phyloP scores from a whole-genome alignment of 352 stramenopile genomes.

The Aphanomyces astaci region DNA sequence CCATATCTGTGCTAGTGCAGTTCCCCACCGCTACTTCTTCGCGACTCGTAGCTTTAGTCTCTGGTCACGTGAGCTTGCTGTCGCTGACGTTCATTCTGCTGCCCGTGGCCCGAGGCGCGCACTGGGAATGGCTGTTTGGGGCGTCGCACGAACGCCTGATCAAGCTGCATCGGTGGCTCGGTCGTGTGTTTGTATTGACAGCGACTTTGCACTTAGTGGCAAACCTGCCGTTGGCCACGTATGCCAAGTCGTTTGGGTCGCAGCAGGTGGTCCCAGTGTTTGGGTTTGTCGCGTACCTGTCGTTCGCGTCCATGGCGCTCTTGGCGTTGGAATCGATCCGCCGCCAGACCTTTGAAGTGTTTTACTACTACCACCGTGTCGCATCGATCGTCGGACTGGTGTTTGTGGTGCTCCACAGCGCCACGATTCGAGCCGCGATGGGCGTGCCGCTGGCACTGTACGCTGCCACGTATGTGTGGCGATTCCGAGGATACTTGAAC shows the following conservation, averaged over 20 bases:
- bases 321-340: constrained; percentile 55
- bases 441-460: constrained; percentile 57
- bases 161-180: constrained; percentile 21
- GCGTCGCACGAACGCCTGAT: constrained; percentile 20
- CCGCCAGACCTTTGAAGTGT: constrained; percentile 63
- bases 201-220: constrained; percentile 9
- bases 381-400: constrained; percentile 64
- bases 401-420: constrained; percentile 55
- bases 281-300: constrained; percentile 51
- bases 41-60: constrained; percentile 8
- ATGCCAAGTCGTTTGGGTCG: constrained; percentile 33
- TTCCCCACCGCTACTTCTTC: constrained; percentile 32
- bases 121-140: constrained; percentile 14
- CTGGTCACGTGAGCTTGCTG: constrained; percentile 8
- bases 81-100: constrained; percentile 6
- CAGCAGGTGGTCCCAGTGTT: constrained; percentile 40
- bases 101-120: neutral
- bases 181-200: neutral
- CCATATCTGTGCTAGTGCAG: neutral
- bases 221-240: constrained; percentile 30
- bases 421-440: constrained; percentile 43
- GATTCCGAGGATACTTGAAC: constrained; percentile 36
- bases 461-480: constrained; percentile 36
- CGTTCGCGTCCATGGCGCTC: constrained; percentile 43
- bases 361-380: constrained; percentile 68